These are phyloP conservation scores for Athelia psychrophila DNA, from an alignment of 1,284 basidiomycete species.

Conservation along the genomic window DNA sequence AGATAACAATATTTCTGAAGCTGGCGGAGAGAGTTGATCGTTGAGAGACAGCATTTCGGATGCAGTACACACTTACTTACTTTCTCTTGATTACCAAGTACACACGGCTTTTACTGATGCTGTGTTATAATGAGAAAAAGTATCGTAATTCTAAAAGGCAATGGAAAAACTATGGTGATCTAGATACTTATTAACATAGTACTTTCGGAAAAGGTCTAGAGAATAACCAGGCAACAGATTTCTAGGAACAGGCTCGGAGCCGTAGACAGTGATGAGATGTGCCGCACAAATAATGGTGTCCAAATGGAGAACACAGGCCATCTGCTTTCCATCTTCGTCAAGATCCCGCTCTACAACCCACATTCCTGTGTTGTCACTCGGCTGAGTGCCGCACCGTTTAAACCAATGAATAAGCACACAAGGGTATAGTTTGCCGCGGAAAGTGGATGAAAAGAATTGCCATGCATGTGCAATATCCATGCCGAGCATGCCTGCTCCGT, in stretches of 20 bases:
- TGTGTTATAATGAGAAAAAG: too few species aligned
- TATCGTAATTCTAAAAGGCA: background rate
- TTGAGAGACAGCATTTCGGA: too few species aligned
- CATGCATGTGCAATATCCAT: background rate
- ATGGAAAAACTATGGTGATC: constrained; percentile 4
- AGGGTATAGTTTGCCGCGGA: background rate
- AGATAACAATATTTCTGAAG: too few species aligned
- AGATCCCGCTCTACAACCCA: background rate
- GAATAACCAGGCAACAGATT: too few species aligned
- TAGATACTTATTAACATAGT: constrained; percentile 7
- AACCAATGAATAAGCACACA: background rate
- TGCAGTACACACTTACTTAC: too few species aligned
- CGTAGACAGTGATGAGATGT: background rate
- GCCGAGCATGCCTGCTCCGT: background rate
- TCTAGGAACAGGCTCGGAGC: too few species aligned
- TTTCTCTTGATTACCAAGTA: too few species aligned
- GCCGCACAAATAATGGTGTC: background rate
- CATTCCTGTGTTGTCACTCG: background rate
- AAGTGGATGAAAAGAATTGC: background rate
- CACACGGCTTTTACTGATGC: too few species aligned
- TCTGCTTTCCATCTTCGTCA: background rate
- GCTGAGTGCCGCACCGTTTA: background rate
- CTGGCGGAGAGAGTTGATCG: too few species aligned
- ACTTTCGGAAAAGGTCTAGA: constrained; percentile 1
- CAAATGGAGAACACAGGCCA: background rate